Evolutionary conservation across 768 basidiomycete species (phyloP).

Genomic region (Tephrocybe sp.): DNA sequence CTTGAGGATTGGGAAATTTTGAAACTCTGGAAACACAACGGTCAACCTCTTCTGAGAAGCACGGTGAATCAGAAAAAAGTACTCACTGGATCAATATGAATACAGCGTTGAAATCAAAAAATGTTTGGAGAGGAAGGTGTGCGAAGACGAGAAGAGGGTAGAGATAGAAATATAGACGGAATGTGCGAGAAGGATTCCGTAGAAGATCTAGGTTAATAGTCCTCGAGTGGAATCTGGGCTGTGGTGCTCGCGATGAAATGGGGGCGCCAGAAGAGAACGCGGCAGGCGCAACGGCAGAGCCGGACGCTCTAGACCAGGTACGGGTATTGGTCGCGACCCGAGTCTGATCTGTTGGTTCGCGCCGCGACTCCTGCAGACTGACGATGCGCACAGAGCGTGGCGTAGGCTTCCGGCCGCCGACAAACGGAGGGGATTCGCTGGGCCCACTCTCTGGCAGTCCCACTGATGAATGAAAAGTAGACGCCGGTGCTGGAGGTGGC

Average conservation of each 20-base stretch:
- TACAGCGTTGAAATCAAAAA: slow-evolving; percentile 87
- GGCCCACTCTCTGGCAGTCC: slow-evolving; percentile 34
- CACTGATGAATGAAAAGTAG: slow-evolving; percentile 62
- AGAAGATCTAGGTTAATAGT: slow-evolving; percentile 70
- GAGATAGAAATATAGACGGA: slow-evolving; percentile 64
- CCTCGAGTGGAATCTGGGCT: slow-evolving; percentile 67
- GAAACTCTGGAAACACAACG: slow-evolving; percentile 52
- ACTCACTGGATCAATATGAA: slow-evolving; percentile 85
- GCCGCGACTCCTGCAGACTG: slow-evolving; percentile 57
- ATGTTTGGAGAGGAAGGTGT: slow-evolving; percentile 75
- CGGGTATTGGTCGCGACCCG: slow-evolving; percentile 43
- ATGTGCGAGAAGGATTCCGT: slow-evolving; percentile 54
- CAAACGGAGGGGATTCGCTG: slow-evolving; percentile 31
- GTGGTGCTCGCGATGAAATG: slow-evolving; percentile 34
- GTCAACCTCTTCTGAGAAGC: slow-evolving; percentile 3
- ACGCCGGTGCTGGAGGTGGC: slow-evolving; percentile 71
- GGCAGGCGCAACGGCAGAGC: slow-evolving; percentile 41
- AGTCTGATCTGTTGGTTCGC: slow-evolving; percentile 54
- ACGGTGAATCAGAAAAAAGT: slow-evolving; percentile 1
- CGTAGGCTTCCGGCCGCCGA: slow-evolving; percentile 74
- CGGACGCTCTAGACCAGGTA: slow-evolving; percentile 61
- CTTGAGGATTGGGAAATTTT: slow-evolving; percentile 69
- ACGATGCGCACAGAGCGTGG: slow-evolving; percentile 84
- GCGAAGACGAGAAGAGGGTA: slow-evolving; percentile 72
- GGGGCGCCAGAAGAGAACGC: slow-evolving; percentile 37